Base-by-base conservation (phyloP, 345 rosid species). In the Reutealis trisperma region DNA sequence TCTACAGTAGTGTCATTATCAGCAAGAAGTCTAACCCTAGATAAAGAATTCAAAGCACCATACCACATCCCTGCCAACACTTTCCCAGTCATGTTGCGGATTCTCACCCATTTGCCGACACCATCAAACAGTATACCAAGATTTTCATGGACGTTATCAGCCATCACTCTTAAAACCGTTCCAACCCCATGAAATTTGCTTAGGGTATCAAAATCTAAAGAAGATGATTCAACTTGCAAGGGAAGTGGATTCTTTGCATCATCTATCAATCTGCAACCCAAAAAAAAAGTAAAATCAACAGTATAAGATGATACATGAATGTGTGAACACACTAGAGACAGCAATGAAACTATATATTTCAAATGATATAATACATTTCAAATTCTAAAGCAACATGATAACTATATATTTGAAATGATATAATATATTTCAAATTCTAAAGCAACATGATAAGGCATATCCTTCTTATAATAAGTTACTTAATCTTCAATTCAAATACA, bases 81-180 rank as follows among this genome's bases (percentile, higher is more conserved):
- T 70, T 74, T 45, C 66, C 45, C 62, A 16, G 37, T 12, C 64
- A 76, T 72, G 58, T 73, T 51, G 55, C 70, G 57, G 24, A 80
- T 57, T 59, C 61, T 80, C 47, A 76, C 74, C 80, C 83, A 80
- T 49, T 58, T 75, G 61, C 52, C 78, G 62, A 45, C 27, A 27
- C 60, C 62, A 2, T 5, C 55, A 24, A 77, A 69, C 42, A 27
- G 75, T 10, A 8, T 13, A 24, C 62, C 78, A 47, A 77, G 24
- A 12, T 74, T 70, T 74, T 64, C 81, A 77, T 81, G 76, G 37
- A 8, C 24, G 45, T 3, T 14, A 63, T 77, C 62, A 7, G 67
- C 68, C 14, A 32, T 30, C 12, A 75, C 72, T 65, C 79, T 80
- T 71, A 80, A 47, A 45, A 75, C 55, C 16, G 79, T 75, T 18